phyloP scores from a whole-genome alignment of 1,284 basidiomycete species.

The Singerocomus rubriflavus region DNA sequence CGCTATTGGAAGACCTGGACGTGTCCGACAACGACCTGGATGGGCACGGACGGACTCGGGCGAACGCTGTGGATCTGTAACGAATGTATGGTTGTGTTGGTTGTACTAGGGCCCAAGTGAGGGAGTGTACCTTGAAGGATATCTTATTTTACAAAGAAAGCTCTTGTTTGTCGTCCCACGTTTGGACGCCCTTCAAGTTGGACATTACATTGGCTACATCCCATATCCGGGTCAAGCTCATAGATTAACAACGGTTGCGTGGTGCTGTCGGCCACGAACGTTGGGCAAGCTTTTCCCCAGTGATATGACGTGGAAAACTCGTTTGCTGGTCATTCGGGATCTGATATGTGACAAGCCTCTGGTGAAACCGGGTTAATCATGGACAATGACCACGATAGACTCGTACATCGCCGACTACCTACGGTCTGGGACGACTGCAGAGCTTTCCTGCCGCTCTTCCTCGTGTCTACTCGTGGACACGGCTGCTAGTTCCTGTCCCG shows the following conservation, averaged over 20 bases:
- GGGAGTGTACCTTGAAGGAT: too few species aligned
- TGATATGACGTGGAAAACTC: background rate
- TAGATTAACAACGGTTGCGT: too few species aligned
- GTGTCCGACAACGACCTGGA: conserved; percentile 1
- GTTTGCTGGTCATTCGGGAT: background rate
- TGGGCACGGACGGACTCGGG: background rate
- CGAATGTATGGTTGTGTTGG: background rate
- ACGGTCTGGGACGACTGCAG: conserved; percentile 6
- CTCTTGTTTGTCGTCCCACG: too few species aligned
- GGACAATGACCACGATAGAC: background rate
- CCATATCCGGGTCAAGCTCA: too few species aligned
- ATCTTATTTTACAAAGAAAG: too few species aligned
- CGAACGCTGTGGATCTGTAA: conserved; percentile 1
- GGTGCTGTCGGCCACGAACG: background rate
- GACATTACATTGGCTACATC: too few species aligned
- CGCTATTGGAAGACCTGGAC: conserved; percentile 34
- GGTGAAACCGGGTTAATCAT: too few species aligned
- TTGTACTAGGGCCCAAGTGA: too few species aligned
- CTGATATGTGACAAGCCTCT: background rate
- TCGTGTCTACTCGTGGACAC: conserved; percentile 30
- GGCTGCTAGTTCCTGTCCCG: conserved; percentile 60
- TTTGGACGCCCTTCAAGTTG: too few species aligned
- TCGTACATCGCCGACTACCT: background rate
- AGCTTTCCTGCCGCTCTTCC: conserved; percentile 7
- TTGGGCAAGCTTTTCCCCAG: background rate